Evolutionary conservation across 2,329 filamentous ascomycete species (phyloP).

Genomic region (Remersonia thermophila): DNA sequence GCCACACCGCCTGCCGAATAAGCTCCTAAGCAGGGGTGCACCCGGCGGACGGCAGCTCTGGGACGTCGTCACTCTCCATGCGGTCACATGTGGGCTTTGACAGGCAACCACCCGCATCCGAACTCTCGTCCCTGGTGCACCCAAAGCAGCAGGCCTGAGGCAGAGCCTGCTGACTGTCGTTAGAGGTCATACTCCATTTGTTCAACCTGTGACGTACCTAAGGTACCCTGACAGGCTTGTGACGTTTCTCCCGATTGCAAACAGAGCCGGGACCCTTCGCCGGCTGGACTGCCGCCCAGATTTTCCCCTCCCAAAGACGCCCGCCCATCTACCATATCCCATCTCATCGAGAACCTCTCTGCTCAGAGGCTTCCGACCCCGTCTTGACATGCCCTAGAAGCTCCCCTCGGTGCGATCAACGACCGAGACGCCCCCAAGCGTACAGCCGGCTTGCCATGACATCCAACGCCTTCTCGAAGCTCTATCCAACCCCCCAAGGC

Average conservation of each 20-base stretch:
- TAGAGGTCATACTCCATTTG: too few relatives aligned
- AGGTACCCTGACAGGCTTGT: too few relatives aligned
- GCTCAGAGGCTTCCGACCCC: too few relatives aligned
- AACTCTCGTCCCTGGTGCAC: background rate
- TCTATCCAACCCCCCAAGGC: constrained; percentile 25
- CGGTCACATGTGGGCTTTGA: constrained; percentile 9
- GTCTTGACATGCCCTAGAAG: too few relatives aligned
- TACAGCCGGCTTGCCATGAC: constrained; percentile 25
- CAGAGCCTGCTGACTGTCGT: too few relatives aligned
- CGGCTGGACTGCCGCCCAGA: too few relatives aligned
- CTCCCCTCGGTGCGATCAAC: constrained; percentile 2
- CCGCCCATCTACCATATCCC: background rate
- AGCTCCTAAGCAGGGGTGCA: background rate
- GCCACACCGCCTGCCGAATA: constrained; percentile 12
- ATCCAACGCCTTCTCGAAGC: constrained; percentile 35
- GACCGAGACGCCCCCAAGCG: background rate
- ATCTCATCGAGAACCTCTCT: too few relatives aligned
- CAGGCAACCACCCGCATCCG: constrained; percentile 5
- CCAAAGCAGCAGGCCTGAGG: background rate
- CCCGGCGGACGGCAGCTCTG: constrained; percentile 4
- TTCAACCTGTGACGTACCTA: too few relatives aligned
- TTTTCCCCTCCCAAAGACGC: background rate
- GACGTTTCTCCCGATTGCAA: too few relatives aligned
- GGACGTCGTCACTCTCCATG: constrained; percentile 11
- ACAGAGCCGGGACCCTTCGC: too few relatives aligned